Percentiles rank a stretch among this genome's conserved stretches.
Conservation (phyloP, 2,329 filamentous ascomycete species). For the Zymoseptoria passerinii region DNA sequence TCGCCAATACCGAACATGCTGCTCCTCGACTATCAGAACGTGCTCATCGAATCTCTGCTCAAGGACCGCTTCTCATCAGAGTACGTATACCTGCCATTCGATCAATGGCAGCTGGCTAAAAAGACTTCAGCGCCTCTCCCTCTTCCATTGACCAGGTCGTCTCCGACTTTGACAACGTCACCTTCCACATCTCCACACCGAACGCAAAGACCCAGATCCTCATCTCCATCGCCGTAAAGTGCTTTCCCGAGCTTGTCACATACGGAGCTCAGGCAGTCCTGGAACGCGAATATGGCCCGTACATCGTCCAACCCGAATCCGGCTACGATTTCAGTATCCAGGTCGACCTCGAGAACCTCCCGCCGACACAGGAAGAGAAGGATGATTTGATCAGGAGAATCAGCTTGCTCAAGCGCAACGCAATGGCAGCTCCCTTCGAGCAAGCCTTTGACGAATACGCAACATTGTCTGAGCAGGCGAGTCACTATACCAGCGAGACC, state of each 20-base stretch:
- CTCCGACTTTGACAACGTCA: constrained; percentile 97
- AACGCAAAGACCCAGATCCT: constrained; percentile 90
- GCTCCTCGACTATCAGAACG: constrained; percentile 98
- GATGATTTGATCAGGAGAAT: constrained; percentile 82
- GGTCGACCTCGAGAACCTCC: constrained; percentile 81
- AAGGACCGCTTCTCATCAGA: constrained; percentile 71
- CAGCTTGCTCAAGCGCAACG: constrained; percentile 90
- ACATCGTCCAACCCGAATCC: constrained; percentile 76
- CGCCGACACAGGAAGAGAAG: constrained; percentile 72
- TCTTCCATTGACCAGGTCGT: constrained; percentile 94
- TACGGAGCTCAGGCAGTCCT: constrained; percentile 91
- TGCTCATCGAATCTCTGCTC: constrained; percentile 90
- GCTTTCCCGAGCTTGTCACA: constrained; percentile 81
- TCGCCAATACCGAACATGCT: constrained; percentile 51
- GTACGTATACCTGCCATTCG: constrained; percentile 14
- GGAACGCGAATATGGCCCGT: constrained; percentile 86
- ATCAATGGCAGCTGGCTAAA: constrained; percentile 22
- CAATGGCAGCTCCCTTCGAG: constrained; percentile 97
- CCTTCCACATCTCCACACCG: constrained; percentile 95
- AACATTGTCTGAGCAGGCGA: constrained; percentile 74
- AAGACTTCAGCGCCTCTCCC: constrained; percentile 61
- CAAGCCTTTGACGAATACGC: constrained; percentile 92
- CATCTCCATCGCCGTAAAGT: constrained; percentile 90
- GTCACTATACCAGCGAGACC: constrained; percentile 86
- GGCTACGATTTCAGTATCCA: constrained; percentile 95